A percentile compares a stretch with the other conserved stretches of the same genome.
phyloP scores from a whole-genome alignment of 2,329 filamentous ascomycete species.

The Nothopassalora personata region DNA sequence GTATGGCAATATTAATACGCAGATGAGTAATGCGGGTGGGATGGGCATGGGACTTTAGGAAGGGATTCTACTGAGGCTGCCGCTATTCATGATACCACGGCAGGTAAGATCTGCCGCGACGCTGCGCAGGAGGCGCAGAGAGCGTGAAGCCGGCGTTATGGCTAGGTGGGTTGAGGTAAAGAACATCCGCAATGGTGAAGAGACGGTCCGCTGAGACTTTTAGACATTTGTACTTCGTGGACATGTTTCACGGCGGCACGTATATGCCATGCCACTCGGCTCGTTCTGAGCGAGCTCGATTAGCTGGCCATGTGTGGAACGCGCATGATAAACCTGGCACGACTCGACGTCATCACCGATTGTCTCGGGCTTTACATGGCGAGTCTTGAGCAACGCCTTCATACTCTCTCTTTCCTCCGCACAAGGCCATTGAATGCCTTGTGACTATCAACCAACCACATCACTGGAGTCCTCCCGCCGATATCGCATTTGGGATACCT shows the following conservation, averaged over 20 bases:
- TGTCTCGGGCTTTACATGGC: background rate
- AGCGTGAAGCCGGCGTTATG: background rate
- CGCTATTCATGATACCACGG: background rate
- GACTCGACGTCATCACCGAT: background rate
- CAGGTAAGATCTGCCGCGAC: background rate
- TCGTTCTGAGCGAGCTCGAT: background rate
- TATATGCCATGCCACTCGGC: background rate
- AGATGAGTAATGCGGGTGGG: constrained; percentile 12
- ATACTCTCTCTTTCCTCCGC: background rate
- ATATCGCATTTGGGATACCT: background rate
- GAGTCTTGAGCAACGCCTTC: background rate
- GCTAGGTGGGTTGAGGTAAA: background rate
- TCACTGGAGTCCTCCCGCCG: background rate
- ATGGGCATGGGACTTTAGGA: constrained; percentile 22
- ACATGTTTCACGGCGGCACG: background rate
- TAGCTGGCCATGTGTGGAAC: background rate
- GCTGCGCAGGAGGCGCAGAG: background rate
- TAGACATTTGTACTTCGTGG: background rate
- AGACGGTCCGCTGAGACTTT: background rate
- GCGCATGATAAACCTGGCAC: background rate
- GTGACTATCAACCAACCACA: background rate
- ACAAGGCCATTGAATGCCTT: background rate
- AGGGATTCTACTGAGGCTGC: background rate
- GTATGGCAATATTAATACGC: constrained; percentile 23
- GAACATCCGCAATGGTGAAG: background rate